A percentile compares a stretch with the other conserved stretches of the same genome.
Conservation (phyloP, 1,139 yeast species). For the Yamadazyma atmosphaerica region DNA sequence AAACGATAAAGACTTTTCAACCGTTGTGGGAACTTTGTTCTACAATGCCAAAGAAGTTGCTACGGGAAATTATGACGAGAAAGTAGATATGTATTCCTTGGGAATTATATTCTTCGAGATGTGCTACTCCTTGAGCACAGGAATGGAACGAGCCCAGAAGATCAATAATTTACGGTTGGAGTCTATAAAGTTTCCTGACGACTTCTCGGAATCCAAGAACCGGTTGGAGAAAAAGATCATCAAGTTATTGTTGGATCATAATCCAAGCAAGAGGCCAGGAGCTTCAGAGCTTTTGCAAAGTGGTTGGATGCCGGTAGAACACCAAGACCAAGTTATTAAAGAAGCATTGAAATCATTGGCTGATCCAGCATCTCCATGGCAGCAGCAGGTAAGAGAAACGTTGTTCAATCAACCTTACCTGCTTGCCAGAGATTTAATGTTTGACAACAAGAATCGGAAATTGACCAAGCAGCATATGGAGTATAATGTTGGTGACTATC, state of each 20-base stretch:
- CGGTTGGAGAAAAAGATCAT: slow-evolving; percentile 67
- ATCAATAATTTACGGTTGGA: slow-evolving; percentile 61
- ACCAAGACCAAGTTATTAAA: slow-evolving; percentile 84
- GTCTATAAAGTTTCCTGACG: slow-evolving; percentile 63
- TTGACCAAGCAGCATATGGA: slow-evolving; percentile 24
- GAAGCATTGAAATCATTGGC: slow-evolving; percentile 85
- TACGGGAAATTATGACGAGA: slow-evolving; percentile 78
- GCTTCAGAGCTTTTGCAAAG: slow-evolving; percentile 75
- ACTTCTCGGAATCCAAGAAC: slow-evolving; percentile 53
- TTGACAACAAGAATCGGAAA: slow-evolving; percentile 49
- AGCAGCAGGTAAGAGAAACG: slow-evolving; percentile 84
- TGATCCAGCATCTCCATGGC: slow-evolving; percentile 93
- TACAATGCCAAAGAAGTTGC: slow-evolving; percentile 92
- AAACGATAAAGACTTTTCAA: slow-evolving; percentile 72
- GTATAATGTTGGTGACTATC: slow-evolving; percentile 34
- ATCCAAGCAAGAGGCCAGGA: slow-evolving; percentile 75
- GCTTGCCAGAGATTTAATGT: slow-evolving; percentile 77
- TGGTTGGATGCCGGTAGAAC: slow-evolving; percentile 83
- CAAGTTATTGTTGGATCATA: slow-evolving; percentile 66
- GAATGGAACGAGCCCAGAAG: slow-evolving; percentile 86
- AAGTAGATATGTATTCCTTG: slow-evolving; percentile 92
- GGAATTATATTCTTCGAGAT: slow-evolving; percentile 95
- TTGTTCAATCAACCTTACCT: slow-evolving; percentile 81
- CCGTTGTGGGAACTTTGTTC: slow-evolving; percentile 89
- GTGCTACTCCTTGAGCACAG: slow-evolving; percentile 80